Percentiles rank a stretch among this genome's conserved stretches.
phyloP scores from a whole-genome alignment of 2,329 filamentous ascomycete species.

The Arthrobotrys entomopaga region DNA sequence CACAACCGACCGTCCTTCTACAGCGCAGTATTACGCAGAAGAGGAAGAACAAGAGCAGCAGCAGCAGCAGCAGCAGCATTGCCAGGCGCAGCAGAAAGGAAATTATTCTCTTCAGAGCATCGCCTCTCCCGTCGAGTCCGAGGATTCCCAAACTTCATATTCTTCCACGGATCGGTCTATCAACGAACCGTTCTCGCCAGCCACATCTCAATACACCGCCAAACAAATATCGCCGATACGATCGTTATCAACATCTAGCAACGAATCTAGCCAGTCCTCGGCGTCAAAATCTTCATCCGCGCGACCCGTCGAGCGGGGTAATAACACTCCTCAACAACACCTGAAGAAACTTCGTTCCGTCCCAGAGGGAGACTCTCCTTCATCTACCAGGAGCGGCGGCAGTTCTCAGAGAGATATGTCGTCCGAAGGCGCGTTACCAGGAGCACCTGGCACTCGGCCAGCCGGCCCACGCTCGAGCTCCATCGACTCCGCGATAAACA shows the following conservation, averaged over 20 bases:
- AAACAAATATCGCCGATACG: constrained; percentile 35
- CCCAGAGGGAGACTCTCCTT: constrained; percentile 48
- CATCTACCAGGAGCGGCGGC: constrained; percentile 40
- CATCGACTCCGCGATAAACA: constrained; percentile 86
- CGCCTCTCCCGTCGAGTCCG: constrained; percentile 41
- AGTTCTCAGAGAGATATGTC: constrained; percentile 51
- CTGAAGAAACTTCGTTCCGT: constrained; percentile 57
- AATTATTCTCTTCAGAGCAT: constrained; percentile 45
- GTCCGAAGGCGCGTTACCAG: constrained; percentile 56
- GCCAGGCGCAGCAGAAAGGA: constrained; percentile 15
- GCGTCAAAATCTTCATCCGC: constrained; percentile 51
- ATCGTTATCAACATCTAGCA: constrained; percentile 49
- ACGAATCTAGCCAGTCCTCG: constrained; percentile 47
- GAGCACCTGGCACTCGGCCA: constrained; percentile 59
- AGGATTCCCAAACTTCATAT: constrained; percentile 39
- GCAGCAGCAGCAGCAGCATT: constrained; percentile 12
- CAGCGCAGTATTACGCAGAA: constrained; percentile 37
- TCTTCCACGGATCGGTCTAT: constrained; percentile 45
- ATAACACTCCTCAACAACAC: constrained; percentile 55
- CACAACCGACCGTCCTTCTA: constrained; percentile 39
- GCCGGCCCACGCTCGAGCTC: constrained; percentile 77
- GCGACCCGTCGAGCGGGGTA: constrained; percentile 50
- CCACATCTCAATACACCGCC: constrained; percentile 38
- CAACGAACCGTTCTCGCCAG: constrained; percentile 35
- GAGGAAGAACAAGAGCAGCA: constrained; percentile 16